Evolutionary conservation across 1,139 yeast species (phyloP), one percentile per base, ranked within the genome.

Genomic region (Pichia sp.): DNA sequence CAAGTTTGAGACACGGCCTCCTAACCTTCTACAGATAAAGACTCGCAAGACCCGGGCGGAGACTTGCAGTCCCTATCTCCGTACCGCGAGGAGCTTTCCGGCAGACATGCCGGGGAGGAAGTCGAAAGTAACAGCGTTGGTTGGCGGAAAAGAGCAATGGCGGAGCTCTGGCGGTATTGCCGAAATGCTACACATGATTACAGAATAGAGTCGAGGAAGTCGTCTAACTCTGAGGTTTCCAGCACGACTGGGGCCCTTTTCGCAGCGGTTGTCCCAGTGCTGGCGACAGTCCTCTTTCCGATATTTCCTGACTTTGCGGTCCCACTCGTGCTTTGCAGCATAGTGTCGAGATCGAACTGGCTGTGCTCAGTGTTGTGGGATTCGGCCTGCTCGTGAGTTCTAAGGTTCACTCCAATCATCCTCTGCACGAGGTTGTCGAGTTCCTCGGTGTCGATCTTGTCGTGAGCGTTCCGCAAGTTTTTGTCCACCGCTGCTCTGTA

Each of bases 371-470:
- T 24, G 10, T 46, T 16, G 7, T 36, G 6, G 4, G 31, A 10
- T n/a, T 49, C 51, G 29, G 29, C 7, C 24, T 20, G 2, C 10
- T 44, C 17, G 3, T 17, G 44, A n/a, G 31, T 17, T 17, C 46
- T 53, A 14, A 58, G 14, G 45, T 49, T 50, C 4, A 58, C 50
- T 3, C 59, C 61, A 1, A 55, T 14, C 40, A 59, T 42, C 17
- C 55, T 52, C 6, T 63, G 63, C 6, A 66, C 52, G 14, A 66
- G 49, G 20, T 60, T 60, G 12, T 61, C 56, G 5, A 65, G 43
- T 20, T 61, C 58, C 20, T 59, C 60, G 2, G 62, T 61, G 24
- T 59, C 55, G 7, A 34, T 46, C 4, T 16, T 43, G 3, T 49
- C 43, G 10, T 52, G 34, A 2, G 53, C 45, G 6, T 36, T 36